phyloP scores from a whole-genome alignment of 192 early-diverging fungal genomes.

The Umbelopsis vinacea region DNA sequence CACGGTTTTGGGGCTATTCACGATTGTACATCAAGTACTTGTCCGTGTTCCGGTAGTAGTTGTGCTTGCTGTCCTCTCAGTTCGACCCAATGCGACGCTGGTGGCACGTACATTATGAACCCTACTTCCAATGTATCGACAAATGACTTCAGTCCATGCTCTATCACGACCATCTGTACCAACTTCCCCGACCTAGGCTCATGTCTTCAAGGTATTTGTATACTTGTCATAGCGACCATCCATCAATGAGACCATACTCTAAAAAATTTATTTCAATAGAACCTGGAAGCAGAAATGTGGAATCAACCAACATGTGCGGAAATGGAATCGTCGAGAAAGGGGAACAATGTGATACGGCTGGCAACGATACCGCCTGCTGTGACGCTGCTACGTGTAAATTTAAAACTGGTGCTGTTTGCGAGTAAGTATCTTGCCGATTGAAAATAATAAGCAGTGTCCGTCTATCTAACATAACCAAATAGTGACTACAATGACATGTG shows the following conservation, averaged over 20 bases:
- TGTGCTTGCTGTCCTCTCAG: constrained; percentile 75
- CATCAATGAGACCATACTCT: no score
- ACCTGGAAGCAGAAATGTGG: constrained; percentile 40
- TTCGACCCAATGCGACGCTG: constrained; percentile 61
- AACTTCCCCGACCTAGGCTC: constrained; percentile 26
- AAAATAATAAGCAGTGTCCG: neutral
- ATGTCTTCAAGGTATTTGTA: constrained; percentile 43
- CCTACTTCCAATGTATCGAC: constrained; percentile 64
- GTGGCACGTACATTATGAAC: constrained; percentile 72
- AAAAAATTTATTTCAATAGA: constrained; percentile 4
- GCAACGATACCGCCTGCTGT: constrained; percentile 82
- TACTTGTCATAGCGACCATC: neutral
- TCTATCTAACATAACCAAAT: neutral
- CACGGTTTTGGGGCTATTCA: constrained; percentile 87
- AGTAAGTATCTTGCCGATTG: constrained; percentile 32
- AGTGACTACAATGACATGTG: constrained; percentile 84
- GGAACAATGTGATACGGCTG: constrained; percentile 93
- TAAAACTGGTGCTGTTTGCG: constrained; percentile 74
- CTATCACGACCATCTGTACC: constrained; percentile 58
- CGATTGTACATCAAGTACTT: constrained; percentile 78
- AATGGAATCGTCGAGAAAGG: constrained; percentile 88
- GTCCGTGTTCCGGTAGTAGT: constrained; percentile 52
- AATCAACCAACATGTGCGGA: constrained; percentile 80
- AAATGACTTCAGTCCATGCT: constrained; percentile 69
- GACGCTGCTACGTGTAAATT: constrained; percentile 80